A percentile compares a stretch with the other conserved stretches of the same genome.
phyloP scores from a whole-genome alignment of 139 green algal species.

The Chlorella sp. region DNA sequence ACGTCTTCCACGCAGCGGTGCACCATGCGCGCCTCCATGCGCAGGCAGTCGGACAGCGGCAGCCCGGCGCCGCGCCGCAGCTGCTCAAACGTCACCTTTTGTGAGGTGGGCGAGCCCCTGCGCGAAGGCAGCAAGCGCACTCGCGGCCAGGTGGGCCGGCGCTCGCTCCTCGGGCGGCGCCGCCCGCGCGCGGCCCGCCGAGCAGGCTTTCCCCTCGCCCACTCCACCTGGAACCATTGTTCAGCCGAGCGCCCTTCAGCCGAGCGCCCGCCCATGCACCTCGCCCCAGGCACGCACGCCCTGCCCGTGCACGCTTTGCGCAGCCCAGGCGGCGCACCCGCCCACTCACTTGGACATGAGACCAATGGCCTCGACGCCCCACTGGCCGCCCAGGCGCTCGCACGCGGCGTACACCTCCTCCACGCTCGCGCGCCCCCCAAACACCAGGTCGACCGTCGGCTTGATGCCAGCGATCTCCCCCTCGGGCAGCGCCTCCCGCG shows the following conservation, averaged over 20 bases:
- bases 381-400: constrained; percentile 3
- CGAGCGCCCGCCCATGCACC: no score
- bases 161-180: no score
- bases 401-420: constrained; percentile 28
- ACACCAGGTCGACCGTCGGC: constrained; percentile 27
- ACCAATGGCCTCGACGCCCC: constrained; percentile 1
- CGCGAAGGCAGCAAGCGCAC: background rate
- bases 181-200: no score
- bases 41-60: constrained; percentile 60
- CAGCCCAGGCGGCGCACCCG: background rate
- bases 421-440: constrained; percentile 27
- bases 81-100: constrained; percentile 48
- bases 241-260: no score
- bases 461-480: constrained; percentile 6
- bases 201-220: no score
- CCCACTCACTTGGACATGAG: constrained; percentile 17
- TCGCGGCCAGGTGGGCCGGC: no score
- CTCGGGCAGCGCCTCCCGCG: background rate
- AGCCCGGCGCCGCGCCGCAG: constrained; percentile 27
- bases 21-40: constrained; percentile 64
- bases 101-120: constrained; percentile 43
- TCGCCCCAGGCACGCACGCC: no score
- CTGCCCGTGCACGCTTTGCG: no score
- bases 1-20: constrained; percentile 6
- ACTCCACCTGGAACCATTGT: no score